Evolutionary conservation across 345 rosid genomes (phyloP), one percentile per base, ranked within the genome.

Genomic region (Euphorbia pulcherrima): DNA sequence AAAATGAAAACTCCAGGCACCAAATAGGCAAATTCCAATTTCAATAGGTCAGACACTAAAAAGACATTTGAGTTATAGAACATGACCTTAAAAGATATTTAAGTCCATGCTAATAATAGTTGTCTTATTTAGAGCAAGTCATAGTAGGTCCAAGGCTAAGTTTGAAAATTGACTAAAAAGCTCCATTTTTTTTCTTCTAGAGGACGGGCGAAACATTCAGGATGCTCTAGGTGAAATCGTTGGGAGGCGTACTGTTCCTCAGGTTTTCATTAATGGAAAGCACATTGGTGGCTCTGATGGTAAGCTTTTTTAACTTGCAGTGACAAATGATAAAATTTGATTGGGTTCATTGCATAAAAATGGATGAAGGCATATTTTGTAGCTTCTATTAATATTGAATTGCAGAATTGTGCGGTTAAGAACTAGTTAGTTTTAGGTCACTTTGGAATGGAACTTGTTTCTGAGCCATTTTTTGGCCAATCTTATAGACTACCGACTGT

Each of bases 271-370:
- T 2, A 71, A 89, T 29, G 91, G 95, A 29, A 83, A 90, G 80
- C 95, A 91, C 79, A 74, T 93, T 6, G 98, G 98, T 58, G 97
- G 97, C 68, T 90, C 97, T 40, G 98, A 90, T 39, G 97, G 97
- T 89, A 80, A 68, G 75, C 62, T 53, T 47, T 9, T 5, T 8
- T 52, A n/a, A 24, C 52, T 12, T 33, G 18, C 11, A 21, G 0
- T 14, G 18, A 2, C 16, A 23, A 51, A 40, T 6, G 10, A n/a
- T 44, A n/a, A 55, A 14, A 12, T 29, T 53, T 62, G 44, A 23
- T 6, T 41, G 59, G 41, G 23, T 39, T 58, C 10, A 24, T 4
- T 47, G 21, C 14, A 30, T 44, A 47, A 5, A 61, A 44, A 35
- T 33, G 37, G 37, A 33, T 33, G 7, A 33, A 33, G 37, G 37